These are phyloP conservation scores for Angophora floribunda DNA, from an alignment of 345 rosid species.

Conservation along the genomic window DNA sequence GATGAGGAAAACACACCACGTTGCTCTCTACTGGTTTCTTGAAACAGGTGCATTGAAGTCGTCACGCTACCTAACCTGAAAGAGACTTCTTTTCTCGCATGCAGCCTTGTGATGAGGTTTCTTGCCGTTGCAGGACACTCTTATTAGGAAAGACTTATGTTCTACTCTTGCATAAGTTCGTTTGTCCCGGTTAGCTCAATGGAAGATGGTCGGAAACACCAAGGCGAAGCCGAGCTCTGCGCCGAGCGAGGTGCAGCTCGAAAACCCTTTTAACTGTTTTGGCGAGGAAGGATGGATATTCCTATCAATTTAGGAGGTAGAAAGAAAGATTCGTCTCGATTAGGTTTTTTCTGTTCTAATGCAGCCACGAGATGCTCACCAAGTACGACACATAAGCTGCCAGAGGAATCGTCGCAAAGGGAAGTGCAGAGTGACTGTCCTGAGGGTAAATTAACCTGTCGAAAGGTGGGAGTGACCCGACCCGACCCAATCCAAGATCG, in stretches of 20 bases:
- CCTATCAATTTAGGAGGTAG: neutral
- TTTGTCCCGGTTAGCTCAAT: neutral
- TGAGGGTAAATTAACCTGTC: neutral
- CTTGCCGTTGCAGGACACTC: neutral
- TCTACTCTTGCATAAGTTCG: neutral
- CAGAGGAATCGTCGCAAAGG: neutral
- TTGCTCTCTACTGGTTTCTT: neutral
- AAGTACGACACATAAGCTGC: neutral
- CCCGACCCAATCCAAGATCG: neutral
- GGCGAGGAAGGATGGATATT: neutral
- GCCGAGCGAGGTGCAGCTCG: neutral
- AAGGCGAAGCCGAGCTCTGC: neutral
- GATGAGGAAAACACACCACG: neutral
- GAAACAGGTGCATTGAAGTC: neutral
- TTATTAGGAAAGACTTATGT: neutral
- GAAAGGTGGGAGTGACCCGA: neutral
- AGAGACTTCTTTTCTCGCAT: neutral
- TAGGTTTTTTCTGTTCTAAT: neutral
- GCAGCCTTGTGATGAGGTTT: neutral
- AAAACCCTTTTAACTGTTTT: neutral
- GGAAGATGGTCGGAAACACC: neutral
- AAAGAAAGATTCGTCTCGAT: rapidly evolving
- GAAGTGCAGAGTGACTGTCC: neutral
- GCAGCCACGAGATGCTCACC: neutral
- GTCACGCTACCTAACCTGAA: neutral